Evolutionary conservation across 768 basidiomycete genomes (phyloP).

Genomic region (Tricholoma flavovirens): DNA sequence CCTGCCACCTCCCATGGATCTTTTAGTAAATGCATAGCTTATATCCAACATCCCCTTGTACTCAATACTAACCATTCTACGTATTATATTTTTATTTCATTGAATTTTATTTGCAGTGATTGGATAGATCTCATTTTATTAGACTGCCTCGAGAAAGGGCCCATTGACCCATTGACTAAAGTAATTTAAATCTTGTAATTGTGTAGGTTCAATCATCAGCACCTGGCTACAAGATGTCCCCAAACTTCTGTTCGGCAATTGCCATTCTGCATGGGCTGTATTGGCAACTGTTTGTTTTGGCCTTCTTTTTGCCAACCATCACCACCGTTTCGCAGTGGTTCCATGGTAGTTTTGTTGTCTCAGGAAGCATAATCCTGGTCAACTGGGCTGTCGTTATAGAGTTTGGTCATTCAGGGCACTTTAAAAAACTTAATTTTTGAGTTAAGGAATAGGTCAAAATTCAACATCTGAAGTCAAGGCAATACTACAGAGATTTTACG

Average conservation of each 20-base stretch:
- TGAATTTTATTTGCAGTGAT: background rate
- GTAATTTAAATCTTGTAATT: background rate
- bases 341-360: too few relatives aligned
- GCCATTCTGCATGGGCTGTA: background rate
- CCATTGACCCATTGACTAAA: background rate
- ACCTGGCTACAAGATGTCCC: background rate
- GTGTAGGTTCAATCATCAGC: background rate
- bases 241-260: background rate
- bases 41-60: background rate
- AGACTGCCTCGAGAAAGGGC: background rate
- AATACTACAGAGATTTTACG: too few relatives aligned
- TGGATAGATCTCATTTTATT: background rate
- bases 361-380: too few relatives aligned
- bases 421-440: too few relatives aligned
- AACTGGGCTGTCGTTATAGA: too few relatives aligned
- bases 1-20: too few relatives aligned
- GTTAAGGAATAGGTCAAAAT: too few relatives aligned
- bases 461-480: too few relatives aligned
- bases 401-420: too few relatives aligned
- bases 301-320: too few relatives aligned
- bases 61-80: background rate
- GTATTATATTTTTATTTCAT: background rate
- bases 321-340: too few relatives aligned
- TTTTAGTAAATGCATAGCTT: background rate
- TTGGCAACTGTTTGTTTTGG: background rate